Percentiles rank a stretch among this genome's conserved stretches.
phyloP scores from a whole-genome alignment of 2,329 filamentous ascomycete species.

The Alternaria rosae region DNA sequence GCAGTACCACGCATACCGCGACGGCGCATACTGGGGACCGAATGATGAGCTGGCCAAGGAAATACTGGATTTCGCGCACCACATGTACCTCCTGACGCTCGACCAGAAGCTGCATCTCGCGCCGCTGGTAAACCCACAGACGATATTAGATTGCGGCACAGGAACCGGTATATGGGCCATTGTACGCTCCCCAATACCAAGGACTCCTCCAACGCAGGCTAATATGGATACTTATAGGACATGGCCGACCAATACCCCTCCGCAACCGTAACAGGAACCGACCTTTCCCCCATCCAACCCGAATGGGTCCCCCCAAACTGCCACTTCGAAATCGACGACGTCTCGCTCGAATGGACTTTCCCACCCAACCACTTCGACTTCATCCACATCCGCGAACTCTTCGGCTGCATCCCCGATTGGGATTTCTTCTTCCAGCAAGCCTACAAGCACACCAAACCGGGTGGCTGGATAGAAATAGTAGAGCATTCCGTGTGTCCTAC shows the following conservation, averaged over 20 bases:
- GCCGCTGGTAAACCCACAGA: slow-evolving; percentile 40
- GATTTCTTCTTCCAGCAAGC: slow-evolving; percentile 51
- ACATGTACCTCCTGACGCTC: slow-evolving; percentile 48
- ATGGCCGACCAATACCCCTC: slow-evolving; percentile 41
- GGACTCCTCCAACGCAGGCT: background rate
- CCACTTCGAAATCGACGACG: slow-evolving; percentile 58
- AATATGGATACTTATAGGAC: slow-evolving; percentile 15
- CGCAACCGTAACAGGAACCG: slow-evolving; percentile 52
- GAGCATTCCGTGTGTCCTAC: slow-evolving; percentile 52
- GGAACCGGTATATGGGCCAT: slow-evolving; percentile 51
- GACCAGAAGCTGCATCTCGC: slow-evolving; percentile 46
- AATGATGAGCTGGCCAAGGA: slow-evolving; percentile 55
- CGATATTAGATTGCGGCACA: slow-evolving; percentile 45
- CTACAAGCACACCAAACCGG: slow-evolving; percentile 49
- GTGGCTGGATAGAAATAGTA: slow-evolving; percentile 54
- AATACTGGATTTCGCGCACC: slow-evolving; percentile 54
- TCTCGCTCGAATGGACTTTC: slow-evolving; percentile 53
- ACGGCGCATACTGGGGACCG: slow-evolving; percentile 51
- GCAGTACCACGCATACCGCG: slow-evolving; percentile 48
- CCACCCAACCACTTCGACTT: slow-evolving; percentile 51
- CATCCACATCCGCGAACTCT: slow-evolving; percentile 56
- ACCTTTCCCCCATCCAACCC: slow-evolving; percentile 60
- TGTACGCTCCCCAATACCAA: slow-evolving; percentile 6
- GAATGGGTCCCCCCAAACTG: slow-evolving; percentile 57
- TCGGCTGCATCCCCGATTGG: slow-evolving; percentile 57